phyloP scores from a whole-genome alignment of 108 stramenopile genomes.

The Cyclotella atomus region DNA sequence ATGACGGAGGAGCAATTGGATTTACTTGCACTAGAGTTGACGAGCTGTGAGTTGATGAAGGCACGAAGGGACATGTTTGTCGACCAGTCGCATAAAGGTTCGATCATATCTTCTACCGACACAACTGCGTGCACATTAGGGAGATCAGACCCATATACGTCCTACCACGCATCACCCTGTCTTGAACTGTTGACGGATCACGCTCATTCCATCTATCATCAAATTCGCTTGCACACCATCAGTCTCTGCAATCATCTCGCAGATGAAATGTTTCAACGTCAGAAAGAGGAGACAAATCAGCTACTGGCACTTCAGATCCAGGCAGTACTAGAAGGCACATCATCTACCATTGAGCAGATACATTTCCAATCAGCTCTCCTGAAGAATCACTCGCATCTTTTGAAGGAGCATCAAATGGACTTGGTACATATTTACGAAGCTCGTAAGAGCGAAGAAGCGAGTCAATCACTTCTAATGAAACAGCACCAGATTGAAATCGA shows the following conservation, averaged over 20 bases:
- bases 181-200: constrained; percentile 37
- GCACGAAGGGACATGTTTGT: constrained; percentile 14
- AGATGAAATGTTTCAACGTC: constrained; percentile 25
- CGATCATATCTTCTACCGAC: background rate
- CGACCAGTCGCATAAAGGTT: background rate
- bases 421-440: background rate
- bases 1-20: constrained; percentile 42
- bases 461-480: background rate
- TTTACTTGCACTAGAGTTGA: constrained; percentile 43
- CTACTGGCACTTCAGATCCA: constrained; percentile 26
- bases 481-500: background rate
- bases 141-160: background rate
- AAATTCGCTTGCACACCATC: constrained; percentile 31
- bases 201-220: constrained; percentile 33
- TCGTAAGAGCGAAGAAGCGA: constrained; percentile 7
- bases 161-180: constrained; percentile 35
- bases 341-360: constrained; percentile 3
- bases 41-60: constrained; percentile 39
- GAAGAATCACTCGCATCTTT: constrained; percentile 10
- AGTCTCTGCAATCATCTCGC: constrained; percentile 31
- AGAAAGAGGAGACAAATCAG: constrained; percentile 37
- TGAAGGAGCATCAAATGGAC: constrained; percentile 19
- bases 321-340: constrained; percentile 4
- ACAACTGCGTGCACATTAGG: background rate
- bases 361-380: background rate